Conservation (phyloP, 441 rosid species). For the Pelargonium cotyledonis region DNA sequence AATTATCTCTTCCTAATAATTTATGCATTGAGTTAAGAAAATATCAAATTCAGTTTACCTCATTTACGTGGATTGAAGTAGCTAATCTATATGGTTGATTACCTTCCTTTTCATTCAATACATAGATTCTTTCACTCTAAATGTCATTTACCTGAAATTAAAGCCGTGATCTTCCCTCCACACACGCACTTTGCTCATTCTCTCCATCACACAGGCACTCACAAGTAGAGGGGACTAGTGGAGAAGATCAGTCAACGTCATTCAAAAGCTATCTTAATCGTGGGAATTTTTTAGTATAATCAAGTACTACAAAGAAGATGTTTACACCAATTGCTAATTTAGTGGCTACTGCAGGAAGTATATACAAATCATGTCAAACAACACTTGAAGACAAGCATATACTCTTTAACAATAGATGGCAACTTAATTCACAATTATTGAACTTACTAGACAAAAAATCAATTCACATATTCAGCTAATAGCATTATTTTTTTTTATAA, state of each 20-base stretch:
- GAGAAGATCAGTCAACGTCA: neutral
- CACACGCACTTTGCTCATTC: neutral
- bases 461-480: no score
- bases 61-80: neutral
- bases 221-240: neutral
- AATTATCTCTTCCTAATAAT: neutral
- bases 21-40: no score
- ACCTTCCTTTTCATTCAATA: no score
- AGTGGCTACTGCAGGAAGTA: neutral
- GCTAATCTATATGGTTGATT: neutral
- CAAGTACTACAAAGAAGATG: neutral
- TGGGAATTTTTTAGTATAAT: neutral
- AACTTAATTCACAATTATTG: no score
- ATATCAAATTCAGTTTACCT: neutral
- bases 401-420: neutral
- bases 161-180: neutral
- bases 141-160: no score
- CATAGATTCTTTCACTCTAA: neutral
- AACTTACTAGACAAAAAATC: no score
- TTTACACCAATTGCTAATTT: no score
- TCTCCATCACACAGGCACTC: neutral
- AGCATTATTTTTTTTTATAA: no score
- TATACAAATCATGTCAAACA: neutral
- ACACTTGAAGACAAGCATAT: neutral
- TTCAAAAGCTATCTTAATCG: neutral